Percentiles rank a stretch among this genome's conserved stretches.
These are phyloP conservation scores for Hansfordia pulvinata DNA, from an alignment of 2,329 filamentous ascomycete species.

Conservation along the genomic window DNA sequence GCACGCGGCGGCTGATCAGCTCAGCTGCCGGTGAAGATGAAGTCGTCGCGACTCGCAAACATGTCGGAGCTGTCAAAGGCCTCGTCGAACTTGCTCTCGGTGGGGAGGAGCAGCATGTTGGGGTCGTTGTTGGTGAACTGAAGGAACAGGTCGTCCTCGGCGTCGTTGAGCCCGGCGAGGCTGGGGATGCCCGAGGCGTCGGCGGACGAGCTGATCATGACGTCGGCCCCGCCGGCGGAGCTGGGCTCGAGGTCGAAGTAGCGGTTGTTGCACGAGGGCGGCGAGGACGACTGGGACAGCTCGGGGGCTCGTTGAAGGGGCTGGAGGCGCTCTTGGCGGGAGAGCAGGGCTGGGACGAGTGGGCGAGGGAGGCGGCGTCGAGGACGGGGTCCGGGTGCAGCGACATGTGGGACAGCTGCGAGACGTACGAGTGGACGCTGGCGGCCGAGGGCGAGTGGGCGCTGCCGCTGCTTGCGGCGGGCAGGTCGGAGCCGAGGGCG, in stretches of 20 bases:
- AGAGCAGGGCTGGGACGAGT: constrained; percentile 22
- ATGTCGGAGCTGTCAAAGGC: constrained; percentile 36
- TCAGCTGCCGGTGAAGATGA: constrained; percentile 30
- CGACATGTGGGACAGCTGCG: constrained; percentile 20
- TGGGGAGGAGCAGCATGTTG: constrained; percentile 31
- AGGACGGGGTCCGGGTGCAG: constrained; percentile 24
- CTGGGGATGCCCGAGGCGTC: constrained; percentile 15
- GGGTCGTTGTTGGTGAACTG: constrained; percentile 29
- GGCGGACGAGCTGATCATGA: constrained; percentile 18
- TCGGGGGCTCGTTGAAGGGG: constrained; percentile 45
- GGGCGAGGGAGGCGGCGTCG: constrained; percentile 10
- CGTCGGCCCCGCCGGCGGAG: constrained; percentile 14
- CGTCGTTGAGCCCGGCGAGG: constrained; percentile 13
- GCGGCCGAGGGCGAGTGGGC: constrained; percentile 30
- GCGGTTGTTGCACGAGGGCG: constrained; percentile 25
- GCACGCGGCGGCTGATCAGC: too few relatives aligned
- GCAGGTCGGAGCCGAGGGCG: constrained; percentile 12
- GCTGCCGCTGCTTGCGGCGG: too few relatives aligned
- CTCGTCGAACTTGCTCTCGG: constrained; percentile 35
- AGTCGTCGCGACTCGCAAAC: constrained; percentile 35
- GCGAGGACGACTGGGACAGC: constrained; percentile 47
- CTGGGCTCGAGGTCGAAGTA: constrained; percentile 33
- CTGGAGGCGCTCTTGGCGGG: constrained; percentile 36
- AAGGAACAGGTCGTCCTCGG: constrained; percentile 31
- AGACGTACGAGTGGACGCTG: constrained; percentile 31